Conservation (phyloP, 768 basidiomycete genomes). For the Butyriboletus loyo region DNA sequence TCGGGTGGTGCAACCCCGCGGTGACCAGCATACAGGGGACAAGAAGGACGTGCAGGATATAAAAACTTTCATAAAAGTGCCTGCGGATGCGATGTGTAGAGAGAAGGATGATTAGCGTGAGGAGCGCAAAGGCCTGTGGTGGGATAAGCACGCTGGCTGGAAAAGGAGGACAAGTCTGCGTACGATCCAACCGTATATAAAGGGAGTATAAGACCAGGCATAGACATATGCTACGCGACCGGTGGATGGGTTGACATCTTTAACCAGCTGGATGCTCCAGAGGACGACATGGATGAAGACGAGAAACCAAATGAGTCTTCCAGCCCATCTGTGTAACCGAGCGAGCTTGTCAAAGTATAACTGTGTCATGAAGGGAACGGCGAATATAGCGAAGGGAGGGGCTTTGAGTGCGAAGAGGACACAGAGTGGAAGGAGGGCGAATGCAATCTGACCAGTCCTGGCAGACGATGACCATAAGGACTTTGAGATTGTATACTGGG, state of each 20-base stretch:
- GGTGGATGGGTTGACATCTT: constrained; percentile 44
- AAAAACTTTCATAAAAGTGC: constrained; percentile 62
- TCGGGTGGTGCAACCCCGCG: constrained; percentile 66
- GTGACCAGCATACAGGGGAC: constrained; percentile 59
- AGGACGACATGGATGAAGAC: constrained; percentile 56
- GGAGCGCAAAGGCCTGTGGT: constrained; percentile 49
- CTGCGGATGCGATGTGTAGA: constrained; percentile 52
- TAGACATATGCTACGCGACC: constrained; percentile 45
- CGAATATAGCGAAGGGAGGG: constrained; percentile 69
- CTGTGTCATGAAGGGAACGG: constrained; percentile 57
- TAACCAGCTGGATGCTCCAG: constrained; percentile 66
- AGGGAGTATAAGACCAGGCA: constrained; percentile 58
- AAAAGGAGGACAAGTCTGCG: constrained; percentile 19
- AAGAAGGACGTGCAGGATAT: constrained; percentile 58
- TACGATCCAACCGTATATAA: constrained; percentile 61
- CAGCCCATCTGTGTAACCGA: constrained; percentile 69
- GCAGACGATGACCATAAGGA: constrained; percentile 71
- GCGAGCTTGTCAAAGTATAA: constrained; percentile 75
- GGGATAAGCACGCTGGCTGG: not conserved
- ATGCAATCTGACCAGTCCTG: constrained; percentile 66
- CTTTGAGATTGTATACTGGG: constrained; percentile 62
- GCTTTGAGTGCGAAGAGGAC: constrained; percentile 69
- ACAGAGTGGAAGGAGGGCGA: constrained; percentile 68
- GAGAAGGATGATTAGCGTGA: constrained; percentile 51
- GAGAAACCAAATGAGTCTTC: constrained; percentile 65